A percentile compares a stretch with the other conserved stretches of the same genome.
Conservation (phyloP, 2,329 filamentous ascomycete genomes). For the Aspergillus udagawae region DNA sequence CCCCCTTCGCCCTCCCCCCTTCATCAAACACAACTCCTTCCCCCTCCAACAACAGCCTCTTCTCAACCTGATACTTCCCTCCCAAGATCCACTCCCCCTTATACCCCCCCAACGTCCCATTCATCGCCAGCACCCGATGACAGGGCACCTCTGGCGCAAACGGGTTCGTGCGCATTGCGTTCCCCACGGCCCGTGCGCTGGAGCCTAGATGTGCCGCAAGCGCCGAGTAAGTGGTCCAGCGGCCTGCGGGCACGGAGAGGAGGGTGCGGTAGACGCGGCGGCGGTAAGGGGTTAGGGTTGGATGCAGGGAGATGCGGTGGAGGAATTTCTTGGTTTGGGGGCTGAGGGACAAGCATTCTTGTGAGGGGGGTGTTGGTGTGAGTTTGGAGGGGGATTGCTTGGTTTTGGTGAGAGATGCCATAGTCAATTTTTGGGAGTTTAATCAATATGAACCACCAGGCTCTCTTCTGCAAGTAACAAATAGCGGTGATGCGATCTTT, state of each 20-base stretch:
- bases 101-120: slow-evolving; percentile 56
- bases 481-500: background rate
- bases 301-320: slow-evolving; percentile 41
- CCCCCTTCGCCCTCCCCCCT: slow-evolving; percentile 23
- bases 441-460: background rate
- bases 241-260: slow-evolving; percentile 70
- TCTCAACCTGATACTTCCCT: slow-evolving; percentile 36
- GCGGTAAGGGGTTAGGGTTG: slow-evolving; percentile 49
- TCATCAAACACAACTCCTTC: slow-evolving; percentile 35
- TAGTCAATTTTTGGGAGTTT: background rate
- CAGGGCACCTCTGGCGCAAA: slow-evolving; percentile 80
- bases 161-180: slow-evolving; percentile 71
- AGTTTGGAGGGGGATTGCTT: background rate
- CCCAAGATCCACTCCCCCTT: slow-evolving; percentile 42
- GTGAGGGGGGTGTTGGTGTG: background rate
- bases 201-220: slow-evolving; percentile 65
- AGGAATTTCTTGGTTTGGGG: slow-evolving; percentile 27
- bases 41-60: slow-evolving; percentile 27
- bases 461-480: background rate
- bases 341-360: background rate
- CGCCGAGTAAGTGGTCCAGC: slow-evolving; percentile 72
- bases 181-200: slow-evolving; percentile 72
- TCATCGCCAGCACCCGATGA: slow-evolving; percentile 72
- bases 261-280: slow-evolving; percentile 64
- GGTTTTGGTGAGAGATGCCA: background rate